Percentiles rank a stretch among this genome's conserved stretches.
Conservation (phyloP, 805 yeast species). For the Wickerhamiella nectarea region DNA sequence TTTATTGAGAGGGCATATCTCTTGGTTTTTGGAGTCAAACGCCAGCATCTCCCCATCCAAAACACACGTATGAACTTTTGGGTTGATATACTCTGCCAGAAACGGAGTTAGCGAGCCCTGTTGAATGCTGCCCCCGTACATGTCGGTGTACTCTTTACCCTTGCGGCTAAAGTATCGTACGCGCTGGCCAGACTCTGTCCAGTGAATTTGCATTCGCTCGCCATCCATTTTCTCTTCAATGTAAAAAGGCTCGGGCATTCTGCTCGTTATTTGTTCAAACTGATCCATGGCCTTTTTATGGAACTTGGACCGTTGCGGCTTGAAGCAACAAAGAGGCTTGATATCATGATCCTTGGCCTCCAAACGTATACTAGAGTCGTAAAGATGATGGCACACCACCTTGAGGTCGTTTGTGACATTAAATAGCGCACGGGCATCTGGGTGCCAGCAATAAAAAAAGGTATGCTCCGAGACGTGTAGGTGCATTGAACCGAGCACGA, state of each 20-base stretch:
- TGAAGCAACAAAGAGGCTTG: constrained; percentile 42
- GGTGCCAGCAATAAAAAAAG: constrained; percentile 56
- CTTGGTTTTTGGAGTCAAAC: constrained; percentile 43
- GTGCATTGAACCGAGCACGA: constrained; percentile 36
- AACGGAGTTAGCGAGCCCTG: constrained; percentile 43
- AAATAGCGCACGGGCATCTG: constrained; percentile 54
- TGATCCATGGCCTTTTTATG: constrained; percentile 38
- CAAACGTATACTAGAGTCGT: constrained; percentile 37
- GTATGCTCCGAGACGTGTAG: constrained; percentile 47
- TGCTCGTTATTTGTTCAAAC: constrained; percentile 32
- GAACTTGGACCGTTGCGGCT: constrained; percentile 63
- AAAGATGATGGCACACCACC: constrained; percentile 43
- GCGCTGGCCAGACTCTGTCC: constrained; percentile 32
- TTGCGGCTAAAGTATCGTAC: constrained; percentile 49
- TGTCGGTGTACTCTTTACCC: constrained; percentile 56
- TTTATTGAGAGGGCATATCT: constrained; percentile 65
- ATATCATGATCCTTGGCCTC: constrained; percentile 31
- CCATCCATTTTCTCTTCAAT: constrained; percentile 93
- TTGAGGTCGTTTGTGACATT: constrained; percentile 53
- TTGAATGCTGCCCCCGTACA: constrained; percentile 42
- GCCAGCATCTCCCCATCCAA: constrained; percentile 93
- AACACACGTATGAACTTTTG: constrained; percentile 29
- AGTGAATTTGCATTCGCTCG: constrained; percentile 72
- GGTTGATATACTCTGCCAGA: constrained; percentile 28
- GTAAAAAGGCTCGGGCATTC: constrained; percentile 33